These are phyloP conservation scores for Aspergillus alliaceus DNA, from an alignment of 2,329 filamentous ascomycete genomes.

Conservation along the genomic window DNA sequence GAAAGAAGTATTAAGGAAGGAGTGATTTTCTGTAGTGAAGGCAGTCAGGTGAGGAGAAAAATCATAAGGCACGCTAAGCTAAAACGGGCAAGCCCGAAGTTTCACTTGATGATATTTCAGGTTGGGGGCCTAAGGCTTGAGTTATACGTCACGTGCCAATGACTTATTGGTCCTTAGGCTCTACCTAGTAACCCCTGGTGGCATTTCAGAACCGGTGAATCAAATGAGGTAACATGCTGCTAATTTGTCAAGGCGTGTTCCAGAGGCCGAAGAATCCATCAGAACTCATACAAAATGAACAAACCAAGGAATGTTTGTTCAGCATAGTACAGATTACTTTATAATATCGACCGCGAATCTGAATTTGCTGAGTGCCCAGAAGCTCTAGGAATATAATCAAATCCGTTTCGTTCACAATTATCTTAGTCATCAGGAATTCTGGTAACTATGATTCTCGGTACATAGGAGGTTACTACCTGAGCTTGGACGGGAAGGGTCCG, in stretches of 20 bases:
- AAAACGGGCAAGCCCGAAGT: constrained; percentile 1
- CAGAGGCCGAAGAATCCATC: no score
- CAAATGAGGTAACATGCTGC: no score
- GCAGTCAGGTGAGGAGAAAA: constrained; percentile 23
- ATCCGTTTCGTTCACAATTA: background rate
- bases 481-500: background rate
- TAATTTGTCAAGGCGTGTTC: no score
- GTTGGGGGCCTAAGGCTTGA: background rate
- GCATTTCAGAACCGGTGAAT: no score
- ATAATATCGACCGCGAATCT: no score
- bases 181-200: no score
- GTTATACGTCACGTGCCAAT: no score
- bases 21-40: constrained; percentile 3
- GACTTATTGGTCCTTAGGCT: no score
- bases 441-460: background rate
- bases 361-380: background rate
- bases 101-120: background rate
- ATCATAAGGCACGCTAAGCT: constrained; percentile 10
- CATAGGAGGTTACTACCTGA: background rate
- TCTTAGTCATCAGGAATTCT: no score
- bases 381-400: background rate
- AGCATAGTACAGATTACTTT: no score
- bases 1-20: background rate
- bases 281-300: no score
- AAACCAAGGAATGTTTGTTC: no score